These are phyloP conservation scores for Astraeus odoratus DNA, from an alignment of 768 basidiomycete genomes.

Conservation along the genomic window DNA sequence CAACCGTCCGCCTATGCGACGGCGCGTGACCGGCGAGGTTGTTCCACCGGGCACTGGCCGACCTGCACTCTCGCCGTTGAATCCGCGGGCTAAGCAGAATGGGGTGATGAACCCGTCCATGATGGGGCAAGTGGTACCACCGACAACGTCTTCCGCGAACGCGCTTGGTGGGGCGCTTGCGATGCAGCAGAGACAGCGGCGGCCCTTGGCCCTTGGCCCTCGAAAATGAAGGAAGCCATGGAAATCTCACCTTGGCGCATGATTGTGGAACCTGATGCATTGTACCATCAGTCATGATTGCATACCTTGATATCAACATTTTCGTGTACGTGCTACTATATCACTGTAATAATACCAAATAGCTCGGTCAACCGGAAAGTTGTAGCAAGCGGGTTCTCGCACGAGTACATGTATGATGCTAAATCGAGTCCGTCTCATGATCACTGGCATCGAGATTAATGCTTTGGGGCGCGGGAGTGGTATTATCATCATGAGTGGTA, in stretches of 20 bases:
- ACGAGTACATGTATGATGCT: no score
- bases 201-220: conserved; percentile 37
- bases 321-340: no score
- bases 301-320: no score
- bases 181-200: conserved; percentile 33
- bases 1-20: conserved; percentile 44
- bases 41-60: conserved; percentile 24
- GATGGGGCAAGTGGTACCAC: conserved; percentile 30
- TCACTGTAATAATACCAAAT: no score
- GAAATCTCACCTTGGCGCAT: no score
- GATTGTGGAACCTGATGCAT: no score
- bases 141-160: conserved; percentile 17
- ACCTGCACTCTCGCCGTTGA: conserved; percentile 62
- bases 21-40: conserved; percentile 50
- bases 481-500: no score
- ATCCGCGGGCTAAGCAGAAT: conserved; percentile 57
- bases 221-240: conserved; percentile 20
- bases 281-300: background rate
- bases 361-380: no score
- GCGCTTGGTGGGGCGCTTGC: conserved; percentile 12
- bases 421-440: no score
- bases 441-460: no score
- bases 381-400: no score
- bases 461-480: no score
- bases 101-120: conserved; percentile 33